Evolutionary conservation across 1,284 basidiomycete species (phyloP), one percentile per base, ranked within the genome.

Genomic region (Ustilago tritici): DNA sequence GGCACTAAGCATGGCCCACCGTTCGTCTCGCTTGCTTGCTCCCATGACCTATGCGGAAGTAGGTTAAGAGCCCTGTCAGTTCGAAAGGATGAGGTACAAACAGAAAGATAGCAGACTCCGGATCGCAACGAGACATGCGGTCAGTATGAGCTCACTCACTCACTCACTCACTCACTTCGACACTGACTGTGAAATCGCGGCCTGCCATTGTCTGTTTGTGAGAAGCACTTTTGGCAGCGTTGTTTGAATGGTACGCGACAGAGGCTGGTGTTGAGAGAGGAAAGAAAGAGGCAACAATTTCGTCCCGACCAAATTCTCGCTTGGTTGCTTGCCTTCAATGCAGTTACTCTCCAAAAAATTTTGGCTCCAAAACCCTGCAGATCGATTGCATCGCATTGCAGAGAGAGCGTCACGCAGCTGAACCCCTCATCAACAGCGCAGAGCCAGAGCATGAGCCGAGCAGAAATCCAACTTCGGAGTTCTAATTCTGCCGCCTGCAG

Each of bases 391-490:
- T 46, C 43, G 43, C 43, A 46, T 46, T 46, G 43, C 54, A 23
- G 23, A 28, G n/a, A 32, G 3, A 32, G 54, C 36, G 17, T 23
- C 54, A 40, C 35, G 34, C 35, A 34, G 35, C 52, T 36, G 50
- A 53, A 32, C 34, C 2, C 17, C 52, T 15, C 52, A 35, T 11
- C 35, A n/a, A 34, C 34, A 53, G 50, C 31, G 4, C 47, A 47
- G 43, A n/a, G 15, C 1, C 43, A 47, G 3, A 17, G 19, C 49
- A 32, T 11, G 3, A 46, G 41, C 12, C 23, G 1, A 50, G 49
- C 31, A 50, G 49, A 50, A 50, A 32, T 50, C 49, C 49, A 50
- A 50, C 31, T n/a, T 54, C 34, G 52, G 52, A 54, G 52, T 54
- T 54, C 52, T 10, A 54, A 11, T n/a, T 14, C 2, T 0, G 34